Conservation (phyloP, 2,329 filamentous ascomycete genomes). For the Didymella keratinophila region DNA sequence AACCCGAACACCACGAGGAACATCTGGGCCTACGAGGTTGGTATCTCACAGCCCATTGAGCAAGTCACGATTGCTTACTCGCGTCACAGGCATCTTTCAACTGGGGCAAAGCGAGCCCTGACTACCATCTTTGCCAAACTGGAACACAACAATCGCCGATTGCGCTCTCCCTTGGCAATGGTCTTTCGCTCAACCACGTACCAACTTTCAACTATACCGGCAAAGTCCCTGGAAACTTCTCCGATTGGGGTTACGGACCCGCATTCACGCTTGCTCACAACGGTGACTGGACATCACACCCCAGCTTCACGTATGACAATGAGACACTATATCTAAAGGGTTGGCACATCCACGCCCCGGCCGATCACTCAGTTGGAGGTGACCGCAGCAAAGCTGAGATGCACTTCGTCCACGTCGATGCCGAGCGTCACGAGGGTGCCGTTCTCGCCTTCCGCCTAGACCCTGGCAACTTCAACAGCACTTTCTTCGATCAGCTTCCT, state of each 20-base stretch:
- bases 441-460: slow-evolving; percentile 60
- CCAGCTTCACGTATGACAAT: slow-evolving; percentile 57
- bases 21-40: slow-evolving; percentile 31
- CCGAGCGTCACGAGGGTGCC: slow-evolving; percentile 52
- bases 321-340: slow-evolving; percentile 58
- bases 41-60: slow-evolving; percentile 2
- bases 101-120: slow-evolving; percentile 51
- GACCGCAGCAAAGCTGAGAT: slow-evolving; percentile 57
- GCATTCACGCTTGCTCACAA: slow-evolving; percentile 53
- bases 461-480: slow-evolving; percentile 49
- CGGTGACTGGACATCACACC: slow-evolving; percentile 51
- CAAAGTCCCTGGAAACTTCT: slow-evolving; percentile 51
- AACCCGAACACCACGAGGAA: slow-evolving; percentile 24
- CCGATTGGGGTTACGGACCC: slow-evolving; percentile 61
- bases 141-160: slow-evolving; percentile 62
- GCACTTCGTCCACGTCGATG: slow-evolving; percentile 59
- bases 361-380: slow-evolving; percentile 58
- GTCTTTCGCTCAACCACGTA: slow-evolving; percentile 52
- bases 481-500: slow-evolving; percentile 56
- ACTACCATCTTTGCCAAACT: slow-evolving; percentile 58
- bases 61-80: slow-evolving; percentile 42
- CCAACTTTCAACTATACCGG: slow-evolving; percentile 55
- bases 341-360: slow-evolving; percentile 62
- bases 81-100: slow-evolving; percentile 45
- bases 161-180: slow-evolving; percentile 51